A percentile compares a stretch with the other conserved stretches of the same genome.
These are phyloP conservation scores for Nakaseomyces kungkrabaensis DNA, from an alignment of 1,139 yeast species.

Conservation along the genomic window DNA sequence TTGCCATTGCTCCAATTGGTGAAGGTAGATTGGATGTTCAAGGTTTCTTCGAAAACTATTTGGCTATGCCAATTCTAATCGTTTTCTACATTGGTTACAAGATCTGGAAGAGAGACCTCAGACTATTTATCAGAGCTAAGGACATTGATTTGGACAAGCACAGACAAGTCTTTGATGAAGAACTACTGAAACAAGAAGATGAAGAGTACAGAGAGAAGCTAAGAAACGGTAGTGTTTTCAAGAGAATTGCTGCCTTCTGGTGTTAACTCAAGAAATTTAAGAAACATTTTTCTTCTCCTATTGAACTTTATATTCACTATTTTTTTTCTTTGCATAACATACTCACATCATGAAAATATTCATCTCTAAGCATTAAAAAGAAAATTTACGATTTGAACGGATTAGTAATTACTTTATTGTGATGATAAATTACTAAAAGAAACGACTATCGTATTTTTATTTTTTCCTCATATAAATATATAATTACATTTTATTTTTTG, in stretches of 20 bases:
- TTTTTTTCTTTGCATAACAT: neutral
- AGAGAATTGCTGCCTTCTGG: constrained; percentile 16
- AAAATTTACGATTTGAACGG: neutral
- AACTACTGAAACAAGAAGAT: constrained; percentile 53
- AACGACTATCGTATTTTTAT: neutral
- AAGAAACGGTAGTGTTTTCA: constrained; percentile 15
- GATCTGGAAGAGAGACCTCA: constrained; percentile 45
- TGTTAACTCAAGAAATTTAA: constrained; percentile 7
- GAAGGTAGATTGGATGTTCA: constrained; percentile 33
- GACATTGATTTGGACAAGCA: constrained; percentile 58
- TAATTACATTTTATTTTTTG: neutral
- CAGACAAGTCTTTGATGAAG: constrained; percentile 60
- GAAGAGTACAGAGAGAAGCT: constrained; percentile 33
- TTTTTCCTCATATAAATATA: neutral
- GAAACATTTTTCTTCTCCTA: no score
- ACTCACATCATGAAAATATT: neutral
- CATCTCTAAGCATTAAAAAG: neutral
- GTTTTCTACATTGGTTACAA: constrained; percentile 44
- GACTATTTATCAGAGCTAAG: constrained; percentile 36
- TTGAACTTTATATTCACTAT: neutral
- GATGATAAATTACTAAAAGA: neutral
- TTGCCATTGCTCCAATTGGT: constrained; percentile 56
- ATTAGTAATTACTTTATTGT: neutral
- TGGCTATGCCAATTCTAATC: constrained; percentile 50
- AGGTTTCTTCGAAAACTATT: constrained; percentile 47